Percentiles rank a stretch among this genome's conserved stretches.
These are phyloP conservation scores for Candida sp. DNA, from an alignment of 1,139 yeast genomes.

Conservation along the genomic window DNA sequence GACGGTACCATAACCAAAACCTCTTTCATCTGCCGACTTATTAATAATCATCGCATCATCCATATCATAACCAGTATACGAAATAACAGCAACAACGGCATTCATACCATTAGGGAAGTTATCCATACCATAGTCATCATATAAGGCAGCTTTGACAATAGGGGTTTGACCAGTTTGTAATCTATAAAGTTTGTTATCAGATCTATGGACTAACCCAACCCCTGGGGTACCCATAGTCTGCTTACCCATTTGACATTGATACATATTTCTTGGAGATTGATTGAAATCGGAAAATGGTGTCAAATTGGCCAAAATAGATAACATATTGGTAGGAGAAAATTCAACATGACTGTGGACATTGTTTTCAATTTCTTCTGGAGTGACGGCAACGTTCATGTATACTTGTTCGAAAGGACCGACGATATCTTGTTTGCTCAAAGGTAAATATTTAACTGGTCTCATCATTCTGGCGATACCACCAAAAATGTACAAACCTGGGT, in stretches of 20 bases:
- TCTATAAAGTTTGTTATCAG: slow-evolving; percentile 92
- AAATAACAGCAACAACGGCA: slow-evolving; percentile 98
- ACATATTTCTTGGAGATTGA: slow-evolving; percentile 99
- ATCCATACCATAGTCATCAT: slow-evolving; percentile 97
- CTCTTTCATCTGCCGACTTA: slow-evolving; percentile 96
- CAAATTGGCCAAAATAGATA: slow-evolving; percentile 91
- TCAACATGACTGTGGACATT: slow-evolving; percentile 91
- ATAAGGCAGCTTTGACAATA: slow-evolving; percentile 87
- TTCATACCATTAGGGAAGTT: slow-evolving; percentile 98
- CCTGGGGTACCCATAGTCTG: slow-evolving; percentile 99
- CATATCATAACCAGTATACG: slow-evolving; percentile 99
- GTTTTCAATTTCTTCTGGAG: slow-evolving; percentile 84
- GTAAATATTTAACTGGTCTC: slow-evolving; percentile 92
- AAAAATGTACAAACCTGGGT: slow-evolving; percentile 90
- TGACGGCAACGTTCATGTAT: slow-evolving; percentile 93
- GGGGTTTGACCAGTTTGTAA: slow-evolving; percentile 97
- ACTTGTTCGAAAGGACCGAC: slow-evolving; percentile 99
- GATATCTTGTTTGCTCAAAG: slow-evolving; percentile 76
- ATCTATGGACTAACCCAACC: slow-evolving; percentile 87
- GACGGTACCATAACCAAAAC: slow-evolving; percentile 96
- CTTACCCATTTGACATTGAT: slow-evolving; percentile 99
- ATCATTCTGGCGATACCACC: slow-evolving; percentile 95
- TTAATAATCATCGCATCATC: slow-evolving; percentile 99
- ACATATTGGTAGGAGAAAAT: slow-evolving; percentile 88
- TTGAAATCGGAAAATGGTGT: slow-evolving; percentile 98